These are phyloP conservation scores for Raphidocelis subcapitata DNA, from an alignment of 139 green algal species.

Conservation along the genomic window DNA sequence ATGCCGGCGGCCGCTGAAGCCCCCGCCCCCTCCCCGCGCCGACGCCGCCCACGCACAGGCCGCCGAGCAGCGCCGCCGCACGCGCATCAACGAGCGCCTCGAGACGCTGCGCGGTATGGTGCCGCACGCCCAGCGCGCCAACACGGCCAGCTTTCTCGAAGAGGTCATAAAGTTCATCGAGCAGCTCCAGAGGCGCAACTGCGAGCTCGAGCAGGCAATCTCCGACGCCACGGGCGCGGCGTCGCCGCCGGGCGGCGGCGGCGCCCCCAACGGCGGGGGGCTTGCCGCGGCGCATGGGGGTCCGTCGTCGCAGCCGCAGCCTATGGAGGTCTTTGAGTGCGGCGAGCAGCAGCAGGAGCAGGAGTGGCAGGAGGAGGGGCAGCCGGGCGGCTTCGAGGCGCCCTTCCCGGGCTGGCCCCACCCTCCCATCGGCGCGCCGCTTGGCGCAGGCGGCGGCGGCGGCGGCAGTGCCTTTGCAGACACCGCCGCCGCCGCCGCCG, in stretches of 20 bases:
- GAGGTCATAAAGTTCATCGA: slow-evolving; percentile 60
- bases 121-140: slow-evolving; percentile 62
- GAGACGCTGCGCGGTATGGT: slow-evolving; percentile 52
- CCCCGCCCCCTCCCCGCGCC: background rate
- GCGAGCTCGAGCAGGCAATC: slow-evolving; percentile 14
- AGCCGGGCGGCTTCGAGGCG: background rate
- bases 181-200: slow-evolving; percentile 26
- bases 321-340: too few relatives aligned
- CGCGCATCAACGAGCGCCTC: slow-evolving; percentile 55
- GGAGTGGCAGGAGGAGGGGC: too few relatives aligned
- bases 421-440: background rate
- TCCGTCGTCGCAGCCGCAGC: too few relatives aligned
- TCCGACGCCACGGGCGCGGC: too few relatives aligned
- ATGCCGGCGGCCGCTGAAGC: too few relatives aligned
- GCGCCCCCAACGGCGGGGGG: too few relatives aligned
- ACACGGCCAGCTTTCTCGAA: slow-evolving; percentile 72
- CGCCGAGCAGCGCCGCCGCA: slow-evolving; percentile 47
- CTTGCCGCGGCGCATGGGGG: too few relatives aligned
- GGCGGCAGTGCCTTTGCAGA: too few relatives aligned
- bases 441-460: background rate
- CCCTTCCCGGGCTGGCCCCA: background rate
- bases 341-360: too few relatives aligned
- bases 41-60: slow-evolving; percentile 13
- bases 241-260: too few relatives aligned
- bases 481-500: too few relatives aligned